A percentile compares a stretch with the other conserved stretches of the same genome.
Evolutionary conservation across 805 yeast species (phyloP).

Genomic region (Metschnikowia koreensis): DNA sequence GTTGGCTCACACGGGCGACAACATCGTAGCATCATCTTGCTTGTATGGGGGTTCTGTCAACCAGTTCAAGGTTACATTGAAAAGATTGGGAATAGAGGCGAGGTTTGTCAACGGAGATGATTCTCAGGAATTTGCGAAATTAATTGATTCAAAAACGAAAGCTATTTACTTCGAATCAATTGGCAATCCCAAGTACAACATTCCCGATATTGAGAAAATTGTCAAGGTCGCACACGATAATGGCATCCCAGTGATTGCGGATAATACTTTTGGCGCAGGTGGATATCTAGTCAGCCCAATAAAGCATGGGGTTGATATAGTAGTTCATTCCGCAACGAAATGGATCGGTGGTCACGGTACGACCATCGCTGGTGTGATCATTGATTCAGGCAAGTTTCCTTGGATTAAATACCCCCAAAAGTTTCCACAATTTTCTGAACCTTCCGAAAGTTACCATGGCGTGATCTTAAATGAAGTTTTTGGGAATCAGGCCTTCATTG

Average conservation of each 20-base stretch:
- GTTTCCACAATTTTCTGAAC: constrained; percentile 88
- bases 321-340: constrained; percentile 92
- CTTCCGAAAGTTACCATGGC: constrained; percentile 94
- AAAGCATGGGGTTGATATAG: constrained; percentile 87
- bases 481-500: constrained; percentile 76
- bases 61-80: constrained; percentile 89
- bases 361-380: constrained; percentile 86
- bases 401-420: constrained; percentile 82
- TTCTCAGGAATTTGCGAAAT: constrained; percentile 65
- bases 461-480: constrained; percentile 76
- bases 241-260: constrained; percentile 89
- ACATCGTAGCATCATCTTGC: constrained; percentile 80
- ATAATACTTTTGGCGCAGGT: constrained; percentile 97
- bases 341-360: constrained; percentile 99
- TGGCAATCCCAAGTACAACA: constrained; percentile 90
- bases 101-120: constrained; percentile 84
- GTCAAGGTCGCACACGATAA: constrained; percentile 76
- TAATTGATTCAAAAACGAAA: constrained; percentile 81
- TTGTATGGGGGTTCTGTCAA: constrained; percentile 96
- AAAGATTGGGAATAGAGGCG: constrained; percentile 81
- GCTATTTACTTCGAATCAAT: constrained; percentile 87
- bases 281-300: constrained; percentile 84
- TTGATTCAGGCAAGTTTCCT: constrained; percentile 91
- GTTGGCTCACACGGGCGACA: constrained; percentile 85
- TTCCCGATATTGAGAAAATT: constrained; percentile 84